Evolutionary conservation across 2,329 filamentous ascomycete species (phyloP).

Genomic region (Cercospora janseana): DNA sequence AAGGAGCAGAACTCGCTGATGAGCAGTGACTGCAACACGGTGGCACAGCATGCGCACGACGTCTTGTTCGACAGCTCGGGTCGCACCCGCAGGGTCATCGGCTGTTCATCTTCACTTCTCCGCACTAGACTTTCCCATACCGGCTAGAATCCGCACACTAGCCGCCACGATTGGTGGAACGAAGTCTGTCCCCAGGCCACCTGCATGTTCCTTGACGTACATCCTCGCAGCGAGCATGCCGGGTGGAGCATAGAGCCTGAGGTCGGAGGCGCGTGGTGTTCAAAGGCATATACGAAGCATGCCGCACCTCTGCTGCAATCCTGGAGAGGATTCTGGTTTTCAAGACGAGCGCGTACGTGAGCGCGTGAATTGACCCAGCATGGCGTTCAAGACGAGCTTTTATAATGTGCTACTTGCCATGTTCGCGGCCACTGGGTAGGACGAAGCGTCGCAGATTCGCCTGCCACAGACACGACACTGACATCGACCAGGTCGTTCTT

Average conservation of each 20-base stretch:
- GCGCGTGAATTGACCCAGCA: no score
- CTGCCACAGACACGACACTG: slow-evolving; percentile 7
- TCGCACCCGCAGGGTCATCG: no score
- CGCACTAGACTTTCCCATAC: slow-evolving; percentile 18
- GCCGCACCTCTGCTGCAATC: no score
- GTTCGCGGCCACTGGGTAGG: slow-evolving; percentile 34
- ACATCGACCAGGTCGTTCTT: slow-evolving; percentile 38
- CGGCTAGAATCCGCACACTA: slow-evolving; percentile 10
- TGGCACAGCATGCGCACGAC: not conserved
- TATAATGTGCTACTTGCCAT: slow-evolving; percentile 33
- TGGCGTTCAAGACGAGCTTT: slow-evolving; percentile 22
- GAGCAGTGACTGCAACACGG: no score
- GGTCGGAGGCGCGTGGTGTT: not conserved
- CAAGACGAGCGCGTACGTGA: not conserved
- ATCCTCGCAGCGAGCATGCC: slow-evolving; percentile 11
- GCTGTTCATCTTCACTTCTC: slow-evolving; percentile 17
- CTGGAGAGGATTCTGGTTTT: no score
- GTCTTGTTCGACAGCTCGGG: slow-evolving; percentile 8
- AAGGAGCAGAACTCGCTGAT: no score
- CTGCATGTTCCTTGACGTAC: slow-evolving; percentile 11
- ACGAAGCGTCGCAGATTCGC: not conserved
- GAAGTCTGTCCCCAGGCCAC: slow-evolving; percentile 7
- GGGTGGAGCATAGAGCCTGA: slow-evolving; percentile 13
- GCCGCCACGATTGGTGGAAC: slow-evolving; percentile 19
- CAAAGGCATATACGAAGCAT: slow-evolving; percentile 4